Evolutionary conservation across 768 basidiomycete genomes (phyloP), one percentile per base, ranked within the genome.

Genomic region (Termitomyces sp.): DNA sequence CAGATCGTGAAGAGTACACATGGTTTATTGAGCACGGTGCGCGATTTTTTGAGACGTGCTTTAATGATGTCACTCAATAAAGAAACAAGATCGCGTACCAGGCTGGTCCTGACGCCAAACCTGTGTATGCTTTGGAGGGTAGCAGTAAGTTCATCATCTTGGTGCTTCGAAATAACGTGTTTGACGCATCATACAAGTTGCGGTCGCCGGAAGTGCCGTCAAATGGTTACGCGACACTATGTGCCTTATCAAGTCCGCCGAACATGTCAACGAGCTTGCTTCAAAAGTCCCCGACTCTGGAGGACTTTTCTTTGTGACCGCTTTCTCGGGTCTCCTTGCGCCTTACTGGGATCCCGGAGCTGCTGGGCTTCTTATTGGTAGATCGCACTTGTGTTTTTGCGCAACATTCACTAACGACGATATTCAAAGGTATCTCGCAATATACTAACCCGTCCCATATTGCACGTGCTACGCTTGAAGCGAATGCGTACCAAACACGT

Each of bases 331-430:
- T 57, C 80, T 99, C 27, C 85, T 99, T 30, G 97, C 97, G 20
- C 97, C 97, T 6, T 97, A 93, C 75, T 98, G 97, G 97, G 97
- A 99, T 71, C 85, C 93, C 30, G 85, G 87, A 31, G 97, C 97
- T 31, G 89, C 88, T 20, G 94, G 93, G 0, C 72, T 91, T 42
- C 77, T 97, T 47, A 93, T 97, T 59, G 93, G 91, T 82, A 60
- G 47, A 70, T 68, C 31, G 7, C 41, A 12, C 9, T 22, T 24
- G 33, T 34, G 13, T 12, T 49, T 5, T 30, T 55, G 20, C 27
- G 22, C 33, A 34, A 24, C 22, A 27, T 46, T 20, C 1, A 18
- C 18, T 39, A 34, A 47, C 34, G 15, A 24, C 30, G 36, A 39
- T 6, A 7, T 27, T 37, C 3, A 44, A 20, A 87, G 87, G 90